These are phyloP conservation scores for Penicillium paneum DNA, from an alignment of 2,329 filamentous ascomycete species.

Conservation along the genomic window DNA sequence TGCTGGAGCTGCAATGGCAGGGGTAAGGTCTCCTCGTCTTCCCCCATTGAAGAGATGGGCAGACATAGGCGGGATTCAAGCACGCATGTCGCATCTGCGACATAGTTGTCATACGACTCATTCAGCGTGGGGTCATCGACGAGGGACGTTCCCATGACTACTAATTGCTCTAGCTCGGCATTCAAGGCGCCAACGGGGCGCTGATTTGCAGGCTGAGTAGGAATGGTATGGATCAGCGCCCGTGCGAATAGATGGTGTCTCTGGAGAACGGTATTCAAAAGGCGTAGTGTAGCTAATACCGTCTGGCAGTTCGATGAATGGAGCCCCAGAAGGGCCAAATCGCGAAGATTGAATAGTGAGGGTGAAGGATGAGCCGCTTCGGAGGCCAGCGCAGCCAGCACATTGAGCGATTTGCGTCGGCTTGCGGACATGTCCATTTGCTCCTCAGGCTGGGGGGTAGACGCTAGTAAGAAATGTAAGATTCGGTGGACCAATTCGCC, in stretches of 20 bases:
- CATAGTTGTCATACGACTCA: conserved; percentile 44
- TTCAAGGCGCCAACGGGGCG: conserved; percentile 42
- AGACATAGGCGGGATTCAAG: conserved; percentile 38
- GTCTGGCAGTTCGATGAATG: conserved; percentile 84
- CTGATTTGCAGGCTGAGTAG: conserved; percentile 27
- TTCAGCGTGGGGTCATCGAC: conserved; percentile 39
- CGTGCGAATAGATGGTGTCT: conserved; percentile 82
- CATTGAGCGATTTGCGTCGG: conserved; percentile 83
- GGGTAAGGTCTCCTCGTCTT: conserved; percentile 52
- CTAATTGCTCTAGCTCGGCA: conserved; percentile 38
- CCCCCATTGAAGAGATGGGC: conserved; percentile 29
- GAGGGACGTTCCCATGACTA: conserved; percentile 38
- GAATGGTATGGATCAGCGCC: conserved; percentile 61
- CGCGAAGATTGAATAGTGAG: conserved; percentile 86
- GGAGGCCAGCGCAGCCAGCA: conserved; percentile 73
- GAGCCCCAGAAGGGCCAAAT: conserved; percentile 82
- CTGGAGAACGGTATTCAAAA: conserved; percentile 80
- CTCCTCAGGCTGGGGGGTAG: conserved; percentile 59
- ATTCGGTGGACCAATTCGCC: conserved; percentile 93
- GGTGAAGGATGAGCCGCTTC: conserved; percentile 76
- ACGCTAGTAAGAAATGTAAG: conserved; percentile 82
- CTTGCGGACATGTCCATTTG: conserved; percentile 59
- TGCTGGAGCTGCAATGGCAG: conserved; percentile 64
- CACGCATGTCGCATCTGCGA: conserved; percentile 54
- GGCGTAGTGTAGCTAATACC: conserved; percentile 79